Conservation (phyloP, 2,329 filamentous ascomycete species). For the Endocalyx cinctus region DNA sequence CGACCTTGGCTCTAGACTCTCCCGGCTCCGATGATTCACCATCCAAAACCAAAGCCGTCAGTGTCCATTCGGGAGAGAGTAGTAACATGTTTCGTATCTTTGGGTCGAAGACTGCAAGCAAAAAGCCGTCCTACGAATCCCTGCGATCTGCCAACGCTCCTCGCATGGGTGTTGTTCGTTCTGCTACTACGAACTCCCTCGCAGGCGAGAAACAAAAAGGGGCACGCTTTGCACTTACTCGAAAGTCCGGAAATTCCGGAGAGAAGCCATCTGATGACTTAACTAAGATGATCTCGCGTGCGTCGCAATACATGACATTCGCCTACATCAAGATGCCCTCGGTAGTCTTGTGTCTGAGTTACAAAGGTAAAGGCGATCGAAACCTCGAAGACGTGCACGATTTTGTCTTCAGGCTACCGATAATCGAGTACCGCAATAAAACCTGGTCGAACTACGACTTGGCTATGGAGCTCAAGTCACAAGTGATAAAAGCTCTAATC, state of each 20-base stretch:
- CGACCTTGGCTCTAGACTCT: constrained; percentile 65
- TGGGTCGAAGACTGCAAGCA: constrained; percentile 39
- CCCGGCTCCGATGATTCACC: constrained; percentile 27
- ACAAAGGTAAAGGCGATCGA: constrained; percentile 92
- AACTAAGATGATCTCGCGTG: constrained; percentile 92
- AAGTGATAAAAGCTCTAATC: constrained; percentile 88
- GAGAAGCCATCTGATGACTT: constrained; percentile 78
- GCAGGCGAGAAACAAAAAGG: constrained; percentile 40
- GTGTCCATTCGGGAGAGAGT: constrained; percentile 43
- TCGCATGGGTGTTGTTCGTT: constrained; percentile 41
- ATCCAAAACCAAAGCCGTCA: constrained; percentile 43
- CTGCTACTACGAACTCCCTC: constrained; percentile 38
- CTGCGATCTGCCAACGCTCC: constrained; percentile 38
- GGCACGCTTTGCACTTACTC: constrained; percentile 52
- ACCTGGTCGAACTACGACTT: constrained; percentile 98
- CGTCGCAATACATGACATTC: constrained; percentile 96
- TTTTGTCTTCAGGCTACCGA: constrained; percentile 92
- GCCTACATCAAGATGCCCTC: constrained; percentile 92
- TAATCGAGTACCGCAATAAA: constrained; percentile 96
- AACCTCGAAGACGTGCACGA: constrained; percentile 97
- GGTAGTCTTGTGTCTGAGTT: constrained; percentile 90
- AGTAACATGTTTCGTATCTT: constrained; percentile 50
- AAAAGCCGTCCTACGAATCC: constrained; percentile 55
- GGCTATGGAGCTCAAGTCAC: constrained; percentile 86
- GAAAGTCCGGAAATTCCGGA: constrained; percentile 45